A percentile compares a stretch with the other conserved stretches of the same genome.
phyloP scores from a whole-genome alignment of 2,329 filamentous ascomycete genomes.

The Calonectria honghensis region DNA sequence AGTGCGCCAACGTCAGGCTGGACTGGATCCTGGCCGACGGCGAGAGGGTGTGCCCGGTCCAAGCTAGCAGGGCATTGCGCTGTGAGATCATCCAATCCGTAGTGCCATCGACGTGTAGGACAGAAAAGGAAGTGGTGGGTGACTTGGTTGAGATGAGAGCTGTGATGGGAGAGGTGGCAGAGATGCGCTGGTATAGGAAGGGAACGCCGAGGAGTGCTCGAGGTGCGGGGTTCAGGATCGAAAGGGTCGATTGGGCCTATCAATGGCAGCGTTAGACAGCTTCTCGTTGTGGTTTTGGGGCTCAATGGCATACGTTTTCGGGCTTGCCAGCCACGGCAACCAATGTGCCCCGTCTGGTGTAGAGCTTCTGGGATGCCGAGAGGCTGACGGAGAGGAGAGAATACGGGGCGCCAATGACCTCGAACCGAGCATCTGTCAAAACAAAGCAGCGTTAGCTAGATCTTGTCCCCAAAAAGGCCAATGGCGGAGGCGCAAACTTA shows the following conservation, averaged over 20 bases:
- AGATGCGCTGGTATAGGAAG: conserved; percentile 94
- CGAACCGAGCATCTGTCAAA: conserved; percentile 91
- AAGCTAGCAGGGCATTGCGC: conserved; percentile 91
- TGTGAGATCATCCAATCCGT: conserved; percentile 97
- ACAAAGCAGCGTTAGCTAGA: conserved; percentile 40
- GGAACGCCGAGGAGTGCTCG: conserved; percentile 89
- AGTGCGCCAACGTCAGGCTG: conserved; percentile 86
- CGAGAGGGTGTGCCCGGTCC: conserved; percentile 92
- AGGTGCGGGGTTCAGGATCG: conserved; percentile 87
- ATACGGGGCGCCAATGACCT: conserved; percentile 93
- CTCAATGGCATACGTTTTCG: conserved; percentile 80
- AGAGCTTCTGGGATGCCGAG: conserved; percentile 94
- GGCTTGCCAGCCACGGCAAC: conserved; percentile 92
- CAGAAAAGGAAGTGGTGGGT: conserved; percentile 88
- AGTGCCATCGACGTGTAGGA: conserved; percentile 93
- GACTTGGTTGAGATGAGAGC: conserved; percentile 93
- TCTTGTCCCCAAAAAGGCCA: background rate
- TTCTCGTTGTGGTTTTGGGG: background rate
- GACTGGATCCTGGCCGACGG: conserved; percentile 85
- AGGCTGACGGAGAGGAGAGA: conserved; percentile 95
- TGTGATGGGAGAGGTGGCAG: conserved; percentile 90
- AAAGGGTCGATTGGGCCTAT: conserved; percentile 91
- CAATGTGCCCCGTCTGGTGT: conserved; percentile 92
- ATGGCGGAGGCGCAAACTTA: conserved; percentile 55
- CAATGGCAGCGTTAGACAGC: conserved; percentile 23